Conservation (phyloP, 164 flowering plant species). For the Berberis vulgaris region DNA sequence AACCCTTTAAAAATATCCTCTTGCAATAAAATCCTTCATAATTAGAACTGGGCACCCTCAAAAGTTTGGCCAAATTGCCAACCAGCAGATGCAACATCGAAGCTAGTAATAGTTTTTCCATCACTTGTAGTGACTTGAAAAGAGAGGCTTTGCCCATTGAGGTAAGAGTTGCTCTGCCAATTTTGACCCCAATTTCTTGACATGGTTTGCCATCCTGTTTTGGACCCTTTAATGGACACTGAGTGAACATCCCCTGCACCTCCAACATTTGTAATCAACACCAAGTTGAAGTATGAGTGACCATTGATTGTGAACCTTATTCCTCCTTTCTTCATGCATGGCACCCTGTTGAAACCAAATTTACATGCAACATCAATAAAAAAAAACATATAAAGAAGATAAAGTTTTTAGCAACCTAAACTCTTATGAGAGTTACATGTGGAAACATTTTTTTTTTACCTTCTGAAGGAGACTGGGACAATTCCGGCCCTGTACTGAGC, state of each 20-base stretch:
- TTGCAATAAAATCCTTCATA: neutral
- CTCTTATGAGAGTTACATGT: too few relatives aligned
- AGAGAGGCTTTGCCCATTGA: slow-evolving; percentile 67
- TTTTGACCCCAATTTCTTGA: slow-evolving; percentile 77
- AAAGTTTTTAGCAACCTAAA: too few relatives aligned
- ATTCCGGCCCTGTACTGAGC: slow-evolving; percentile 45
- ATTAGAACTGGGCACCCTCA: neutral
- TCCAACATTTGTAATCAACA: slow-evolving; percentile 60
- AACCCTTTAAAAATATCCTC: neutral
- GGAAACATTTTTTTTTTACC: slow-evolving; percentile 15
- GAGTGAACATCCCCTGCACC: slow-evolving; percentile 67
- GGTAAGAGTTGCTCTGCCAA: slow-evolving; percentile 59
- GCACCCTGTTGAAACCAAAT: slow-evolving; percentile 28
- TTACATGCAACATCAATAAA: too few relatives aligned
- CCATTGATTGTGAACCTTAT: slow-evolving; percentile 75
- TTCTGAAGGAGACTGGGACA: slow-evolving; percentile 38
- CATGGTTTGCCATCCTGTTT: slow-evolving; percentile 57
- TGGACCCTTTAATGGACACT: slow-evolving; percentile 59
- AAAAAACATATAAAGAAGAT: too few relatives aligned
- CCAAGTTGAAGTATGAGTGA: slow-evolving; percentile 66
- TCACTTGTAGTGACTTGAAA: slow-evolving; percentile 55
- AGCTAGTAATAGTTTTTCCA: slow-evolving; percentile 41
- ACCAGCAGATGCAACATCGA: slow-evolving; percentile 48
- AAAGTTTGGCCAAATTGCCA: slow-evolving; percentile 75
- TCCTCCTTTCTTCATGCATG: slow-evolving; percentile 58